phyloP scores from a whole-genome alignment of 306 rosid genomes.

The Cajanus cajan region DNA sequence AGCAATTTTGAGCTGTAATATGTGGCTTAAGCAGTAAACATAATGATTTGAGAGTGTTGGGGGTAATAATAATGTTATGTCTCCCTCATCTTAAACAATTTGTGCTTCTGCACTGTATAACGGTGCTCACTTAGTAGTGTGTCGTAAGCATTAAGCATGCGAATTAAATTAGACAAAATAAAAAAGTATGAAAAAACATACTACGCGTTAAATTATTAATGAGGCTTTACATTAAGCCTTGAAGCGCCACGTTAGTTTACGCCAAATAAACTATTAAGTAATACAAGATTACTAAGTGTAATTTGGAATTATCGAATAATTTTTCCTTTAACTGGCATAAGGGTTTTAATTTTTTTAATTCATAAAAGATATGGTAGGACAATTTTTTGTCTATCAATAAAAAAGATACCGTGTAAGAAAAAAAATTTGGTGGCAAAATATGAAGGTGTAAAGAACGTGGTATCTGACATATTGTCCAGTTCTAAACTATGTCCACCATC shows the following conservation, averaged over 20 bases:
- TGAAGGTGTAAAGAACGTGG: no score
- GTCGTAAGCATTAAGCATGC: constrained; percentile 29
- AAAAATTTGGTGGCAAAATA: no score
- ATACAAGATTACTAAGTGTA: no score
- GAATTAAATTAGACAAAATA: background rate
- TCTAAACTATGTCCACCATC: no score
- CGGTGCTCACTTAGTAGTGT: background rate
- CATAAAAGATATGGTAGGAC: background rate
- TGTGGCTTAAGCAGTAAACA: constrained; percentile 41
- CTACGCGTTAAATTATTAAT: background rate
- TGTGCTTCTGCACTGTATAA: constrained; percentile 13
- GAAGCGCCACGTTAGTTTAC: background rate
- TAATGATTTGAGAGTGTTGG: constrained; percentile 49
- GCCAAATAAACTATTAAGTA: no score
- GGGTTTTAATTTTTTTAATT: background rate
- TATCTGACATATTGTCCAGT: no score
- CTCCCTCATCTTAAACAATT: constrained; percentile 8
- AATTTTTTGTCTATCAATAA: background rate
- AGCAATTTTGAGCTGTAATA: constrained; percentile 30
- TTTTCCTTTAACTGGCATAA: background rate
- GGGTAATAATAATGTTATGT: constrained; percentile 28
- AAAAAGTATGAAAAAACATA: background rate
- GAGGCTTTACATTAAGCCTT: background rate
- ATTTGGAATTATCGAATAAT: no score
- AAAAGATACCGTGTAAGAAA: no score